These are phyloP conservation scores for Fusarium anthophilum DNA, from an alignment of 2,329 filamentous ascomycete genomes.

Conservation along the genomic window DNA sequence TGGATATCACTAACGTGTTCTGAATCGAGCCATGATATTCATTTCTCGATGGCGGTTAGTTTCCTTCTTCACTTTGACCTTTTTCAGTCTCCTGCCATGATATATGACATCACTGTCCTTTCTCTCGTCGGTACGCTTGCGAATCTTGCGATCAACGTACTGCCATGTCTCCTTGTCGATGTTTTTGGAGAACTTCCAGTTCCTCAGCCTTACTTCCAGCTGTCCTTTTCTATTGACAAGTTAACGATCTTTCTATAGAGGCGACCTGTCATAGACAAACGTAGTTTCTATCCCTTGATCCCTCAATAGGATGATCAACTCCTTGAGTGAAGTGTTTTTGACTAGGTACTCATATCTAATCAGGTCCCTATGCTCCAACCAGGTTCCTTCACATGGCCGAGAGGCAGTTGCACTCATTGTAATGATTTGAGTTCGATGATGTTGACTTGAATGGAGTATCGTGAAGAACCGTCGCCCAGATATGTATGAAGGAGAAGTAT, in stretches of 20 bases:
- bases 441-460: fast-evolving
- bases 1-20: neutral
- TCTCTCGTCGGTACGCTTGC: fast-evolving
- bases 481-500: neutral
- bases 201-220: fast-evolving
- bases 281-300: fast-evolving
- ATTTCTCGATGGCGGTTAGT: neutral
- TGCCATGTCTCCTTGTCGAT: neutral
- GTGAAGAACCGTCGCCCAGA: fast-evolving
- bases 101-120: fast-evolving
- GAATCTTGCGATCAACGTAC: fast-evolving
- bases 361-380: fast-evolving
- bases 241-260: neutral
- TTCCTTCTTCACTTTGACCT: fast-evolving
- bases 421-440: fast-evolving
- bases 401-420: fast-evolving
- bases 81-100: neutral
- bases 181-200: fast-evolving
- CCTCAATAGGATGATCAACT: fast-evolving
- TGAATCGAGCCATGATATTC: fast-evolving
- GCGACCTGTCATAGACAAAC: neutral
- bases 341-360: neutral
- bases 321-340: fast-evolving
- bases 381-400: fast-evolving
- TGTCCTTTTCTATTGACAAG: fast-evolving